These are phyloP conservation scores for Bothia castanella DNA, from an alignment of 1,284 basidiomycete genomes.

Conservation along the genomic window DNA sequence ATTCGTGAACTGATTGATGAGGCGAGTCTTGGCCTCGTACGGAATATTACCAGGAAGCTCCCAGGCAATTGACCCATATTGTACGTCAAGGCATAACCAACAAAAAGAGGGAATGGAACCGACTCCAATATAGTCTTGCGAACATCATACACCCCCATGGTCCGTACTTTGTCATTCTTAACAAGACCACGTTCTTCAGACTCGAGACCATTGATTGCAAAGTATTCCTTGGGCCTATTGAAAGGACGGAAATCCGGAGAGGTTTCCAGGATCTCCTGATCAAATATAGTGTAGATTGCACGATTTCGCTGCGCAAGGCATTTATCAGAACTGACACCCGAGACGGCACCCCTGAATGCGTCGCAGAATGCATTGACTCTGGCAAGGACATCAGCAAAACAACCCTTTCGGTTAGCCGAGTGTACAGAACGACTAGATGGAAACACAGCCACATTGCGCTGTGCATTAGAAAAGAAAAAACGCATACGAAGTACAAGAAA, in stretches of 20 bases:
- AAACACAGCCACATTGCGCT: too few relatives aligned
- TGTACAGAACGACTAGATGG: too few relatives aligned
- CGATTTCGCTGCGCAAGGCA: constrained; percentile 38
- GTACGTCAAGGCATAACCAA: neutral
- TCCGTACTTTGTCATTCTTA: constrained; percentile 4
- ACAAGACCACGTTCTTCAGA: neutral
- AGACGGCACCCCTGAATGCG: constrained; percentile 36
- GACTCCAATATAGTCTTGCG: constrained; percentile 33
- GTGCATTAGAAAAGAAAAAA: too few relatives aligned
- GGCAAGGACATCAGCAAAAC: constrained; percentile 44
- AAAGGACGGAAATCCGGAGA: constrained; percentile 42
- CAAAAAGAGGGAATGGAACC: neutral
- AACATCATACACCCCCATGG: constrained; percentile 32
- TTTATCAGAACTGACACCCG: constrained; percentile 35
- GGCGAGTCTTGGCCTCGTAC: constrained; percentile 44
- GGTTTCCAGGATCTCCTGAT: constrained; percentile 36
- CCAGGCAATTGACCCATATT: constrained; percentile 45
- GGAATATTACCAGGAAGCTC: constrained; percentile 51
- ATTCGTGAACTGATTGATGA: constrained; percentile 39
- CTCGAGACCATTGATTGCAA: constrained; percentile 13
- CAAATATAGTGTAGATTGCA: constrained; percentile 34
- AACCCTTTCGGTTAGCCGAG: too few relatives aligned
- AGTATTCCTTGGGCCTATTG: constrained; percentile 1
- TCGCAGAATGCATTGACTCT: constrained; percentile 45
- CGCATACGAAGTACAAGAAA: too few relatives aligned